Percentiles rank a stretch among this genome's conserved stretches.
Evolutionary conservation across 768 basidiomycete genomes (phyloP).

Genomic region (Astraeus odoratus): DNA sequence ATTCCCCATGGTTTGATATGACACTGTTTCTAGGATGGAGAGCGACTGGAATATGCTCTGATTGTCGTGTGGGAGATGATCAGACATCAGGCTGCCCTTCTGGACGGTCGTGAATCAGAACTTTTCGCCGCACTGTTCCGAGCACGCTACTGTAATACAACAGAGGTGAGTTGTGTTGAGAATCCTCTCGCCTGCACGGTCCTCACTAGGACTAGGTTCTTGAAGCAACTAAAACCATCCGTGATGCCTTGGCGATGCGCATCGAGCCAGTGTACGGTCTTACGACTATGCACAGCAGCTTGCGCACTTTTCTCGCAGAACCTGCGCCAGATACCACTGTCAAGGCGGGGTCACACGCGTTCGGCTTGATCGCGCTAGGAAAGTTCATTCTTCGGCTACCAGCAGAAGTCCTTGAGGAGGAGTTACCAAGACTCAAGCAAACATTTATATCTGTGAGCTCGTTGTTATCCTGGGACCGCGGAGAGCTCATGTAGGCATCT

Average conservation of each 20-base stretch:
- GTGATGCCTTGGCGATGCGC: constrained; percentile 63
- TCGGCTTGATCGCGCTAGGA: constrained; percentile 76
- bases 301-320: constrained; percentile 57
- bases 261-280: constrained; percentile 82
- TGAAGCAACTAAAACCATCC: constrained; percentile 76
- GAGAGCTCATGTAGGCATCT: constrained; percentile 2
- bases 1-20: not conserved
- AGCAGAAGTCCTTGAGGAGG: constrained; percentile 80
- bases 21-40: constrained; percentile 40
- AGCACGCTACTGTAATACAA: constrained; percentile 65
- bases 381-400: constrained; percentile 80
- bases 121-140: constrained; percentile 65
- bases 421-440: constrained; percentile 66
- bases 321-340: constrained; percentile 44
- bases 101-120: constrained; percentile 78
- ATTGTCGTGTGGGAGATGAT: constrained; percentile 82
- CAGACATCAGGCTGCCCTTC: constrained; percentile 59
- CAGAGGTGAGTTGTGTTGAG: constrained; percentile 45
- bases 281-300: constrained; percentile 71
- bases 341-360: constrained; percentile 67
- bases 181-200: not conserved
- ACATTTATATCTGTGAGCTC: constrained; percentile 62
- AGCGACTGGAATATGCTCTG: constrained; percentile 69
- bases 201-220: constrained; percentile 46
- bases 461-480: not conserved